phyloP scores from a whole-genome alignment of 495 filamentous ascomycete species.

The Xylaria curta region DNA sequence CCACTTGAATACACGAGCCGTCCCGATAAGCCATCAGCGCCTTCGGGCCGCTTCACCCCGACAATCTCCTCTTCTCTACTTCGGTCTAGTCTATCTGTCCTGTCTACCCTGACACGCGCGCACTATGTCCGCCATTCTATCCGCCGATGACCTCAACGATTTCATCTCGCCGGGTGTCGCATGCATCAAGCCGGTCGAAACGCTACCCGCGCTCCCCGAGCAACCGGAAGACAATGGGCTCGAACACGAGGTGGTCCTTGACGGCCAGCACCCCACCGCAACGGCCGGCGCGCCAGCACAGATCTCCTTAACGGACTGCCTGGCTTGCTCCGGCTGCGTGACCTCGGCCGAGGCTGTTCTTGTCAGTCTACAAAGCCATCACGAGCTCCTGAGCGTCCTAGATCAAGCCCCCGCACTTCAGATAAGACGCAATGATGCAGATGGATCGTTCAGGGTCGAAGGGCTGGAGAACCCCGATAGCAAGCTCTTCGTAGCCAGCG shows the following conservation, averaged over 20 bases:
- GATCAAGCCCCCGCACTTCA: conserved; percentile 66
- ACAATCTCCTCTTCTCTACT: conserved; percentile 2
- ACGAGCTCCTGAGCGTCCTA: conserved; percentile 83
- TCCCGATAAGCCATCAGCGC: background rate
- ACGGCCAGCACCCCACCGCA: conserved; percentile 73
- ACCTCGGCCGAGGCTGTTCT: conserved; percentile 96
- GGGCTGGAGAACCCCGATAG: conserved; percentile 52
- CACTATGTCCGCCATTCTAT: conserved; percentile 93
- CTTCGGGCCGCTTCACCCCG: conserved; percentile 15
- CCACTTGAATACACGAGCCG: conserved; percentile 8
- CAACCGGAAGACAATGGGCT: conserved; percentile 30
- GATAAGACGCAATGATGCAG: conserved; percentile 36
- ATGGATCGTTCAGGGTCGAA: conserved; percentile 38
- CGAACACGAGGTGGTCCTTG: conserved; percentile 89
- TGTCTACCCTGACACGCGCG: conserved; percentile 1
- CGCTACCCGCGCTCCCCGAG: conserved; percentile 63
- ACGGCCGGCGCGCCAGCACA: conserved; percentile 63
- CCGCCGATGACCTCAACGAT: conserved; percentile 95
- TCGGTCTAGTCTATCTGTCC: conserved; percentile 8
- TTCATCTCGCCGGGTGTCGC: conserved; percentile 98
- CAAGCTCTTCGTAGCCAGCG: conserved; percentile 85
- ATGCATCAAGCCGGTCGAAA: conserved; percentile 97
- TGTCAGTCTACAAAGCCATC: conserved; percentile 89
- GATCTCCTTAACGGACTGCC: conserved; percentile 95
- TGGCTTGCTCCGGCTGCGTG: conserved; percentile 97